A percentile compares a stretch with the other conserved stretches of the same genome.
Evolutionary conservation across 805 yeast species (phyloP).

Genomic region (Sungouiozyma intestinalis): DNA sequence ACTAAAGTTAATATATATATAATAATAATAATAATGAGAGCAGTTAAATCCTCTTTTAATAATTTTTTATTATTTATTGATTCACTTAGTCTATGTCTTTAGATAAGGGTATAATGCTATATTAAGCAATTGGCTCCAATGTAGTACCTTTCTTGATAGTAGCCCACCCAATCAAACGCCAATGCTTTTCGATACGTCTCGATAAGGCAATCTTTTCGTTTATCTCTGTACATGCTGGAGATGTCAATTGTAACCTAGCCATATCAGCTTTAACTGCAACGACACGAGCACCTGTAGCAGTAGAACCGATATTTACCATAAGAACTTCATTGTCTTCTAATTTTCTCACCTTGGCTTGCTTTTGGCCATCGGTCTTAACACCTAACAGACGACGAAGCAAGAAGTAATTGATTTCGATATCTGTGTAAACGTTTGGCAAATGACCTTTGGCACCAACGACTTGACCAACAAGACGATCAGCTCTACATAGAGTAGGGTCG

Average conservation of each 20-base stretch:
- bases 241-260: constrained; percentile 94
- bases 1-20: neutral
- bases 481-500: constrained; percentile 98
- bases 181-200: constrained; percentile 98
- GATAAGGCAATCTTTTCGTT: constrained; percentile 97
- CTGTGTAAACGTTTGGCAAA: constrained; percentile 92
- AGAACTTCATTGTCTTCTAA: constrained; percentile 89
- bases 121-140: constrained; percentile 53
- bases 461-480: constrained; percentile 98
- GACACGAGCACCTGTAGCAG: constrained; percentile 98
- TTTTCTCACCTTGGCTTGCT: constrained; percentile 93
- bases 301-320: constrained; percentile 98
- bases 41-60: neutral
- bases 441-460: constrained; percentile 97
- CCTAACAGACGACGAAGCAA: constrained; percentile 92
- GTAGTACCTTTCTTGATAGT: constrained; percentile 91
- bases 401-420: constrained; percentile 95
- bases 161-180: constrained; percentile 99
- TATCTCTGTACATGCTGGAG: constrained; percentile 98
- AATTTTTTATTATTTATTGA: neutral
- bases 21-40: neutral
- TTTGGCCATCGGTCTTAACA: constrained; percentile 96
- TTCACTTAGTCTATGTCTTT: neutral
- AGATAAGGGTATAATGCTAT: neutral
- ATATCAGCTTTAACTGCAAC: constrained; percentile 97